Conservation (phyloP, 495 filamentous ascomycete genomes). For the Penicillium robsamsonii region DNA sequence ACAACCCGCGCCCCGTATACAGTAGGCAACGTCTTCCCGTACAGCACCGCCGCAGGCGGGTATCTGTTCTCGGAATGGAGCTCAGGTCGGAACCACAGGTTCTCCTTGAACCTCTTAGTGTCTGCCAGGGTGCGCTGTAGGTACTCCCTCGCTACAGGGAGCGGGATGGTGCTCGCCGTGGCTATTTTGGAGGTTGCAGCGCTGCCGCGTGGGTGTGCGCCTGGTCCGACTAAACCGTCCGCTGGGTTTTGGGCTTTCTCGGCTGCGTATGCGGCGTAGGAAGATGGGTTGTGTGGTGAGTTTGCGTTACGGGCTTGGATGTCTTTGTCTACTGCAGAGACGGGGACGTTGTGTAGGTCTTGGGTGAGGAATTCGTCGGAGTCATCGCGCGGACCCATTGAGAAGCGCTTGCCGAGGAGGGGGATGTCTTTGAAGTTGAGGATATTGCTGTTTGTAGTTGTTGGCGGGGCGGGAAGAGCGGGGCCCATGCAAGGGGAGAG, state of each 20-base stretch:
- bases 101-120: conserved; percentile 68
- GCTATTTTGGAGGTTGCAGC: conserved; percentile 34
- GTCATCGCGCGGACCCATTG: conserved; percentile 27
- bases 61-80: conserved; percentile 68
- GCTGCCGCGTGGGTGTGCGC: conserved; percentile 28
- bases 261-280: conserved; percentile 14
- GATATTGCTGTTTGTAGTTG: conserved; percentile 11
- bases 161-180: conserved; percentile 50
- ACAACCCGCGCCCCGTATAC: conserved; percentile 74
- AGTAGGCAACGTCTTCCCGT: conserved; percentile 83
- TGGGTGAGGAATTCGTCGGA: conserved; percentile 21
- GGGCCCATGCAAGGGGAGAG: conserved; percentile 74
- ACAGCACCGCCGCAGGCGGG: conserved; percentile 81
- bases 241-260: conserved; percentile 17
- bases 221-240: conserved; percentile 43
- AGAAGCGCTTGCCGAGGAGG: conserved; percentile 40
- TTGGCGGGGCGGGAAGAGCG: conserved; percentile 46
- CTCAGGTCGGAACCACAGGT: conserved; percentile 57
- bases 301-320: background rate
- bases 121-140: conserved; percentile 72
- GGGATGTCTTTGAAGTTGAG: conserved; percentile 47
- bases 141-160: conserved; percentile 60
- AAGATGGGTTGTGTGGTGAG: conserved; percentile 11
- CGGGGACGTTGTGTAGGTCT: background rate
- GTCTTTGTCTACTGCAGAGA: conserved; percentile 14